Conservation (phyloP, 169 alveolate species). For the Plasmodium gonderi region DNA sequence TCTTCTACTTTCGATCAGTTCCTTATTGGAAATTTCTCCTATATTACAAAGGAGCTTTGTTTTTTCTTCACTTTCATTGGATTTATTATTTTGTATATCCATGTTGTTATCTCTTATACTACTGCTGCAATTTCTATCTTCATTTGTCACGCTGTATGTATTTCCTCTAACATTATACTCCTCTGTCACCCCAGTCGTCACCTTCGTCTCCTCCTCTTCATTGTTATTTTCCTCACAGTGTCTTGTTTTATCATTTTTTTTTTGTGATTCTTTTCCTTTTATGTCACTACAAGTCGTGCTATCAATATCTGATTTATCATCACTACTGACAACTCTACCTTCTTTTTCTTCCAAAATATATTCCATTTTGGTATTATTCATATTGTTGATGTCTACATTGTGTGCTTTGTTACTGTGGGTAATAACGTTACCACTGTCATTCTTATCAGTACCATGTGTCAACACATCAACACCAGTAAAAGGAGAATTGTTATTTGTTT, state of each 20-base stretch:
- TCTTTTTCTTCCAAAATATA: background rate
- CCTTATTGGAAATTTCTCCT: slow-evolving; percentile 17
- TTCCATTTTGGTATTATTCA: background rate
- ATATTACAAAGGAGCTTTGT: slow-evolving; percentile 2
- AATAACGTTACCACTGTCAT: background rate
- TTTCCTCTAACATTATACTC: background rate
- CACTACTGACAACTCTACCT: background rate
- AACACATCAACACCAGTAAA: too few relatives aligned
- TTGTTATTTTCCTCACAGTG: background rate
- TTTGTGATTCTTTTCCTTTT: background rate
- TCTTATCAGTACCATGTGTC: background rate
- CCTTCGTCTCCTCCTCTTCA: background rate
- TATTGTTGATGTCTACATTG: background rate
- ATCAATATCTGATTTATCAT: background rate
- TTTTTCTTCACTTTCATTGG: background rate
- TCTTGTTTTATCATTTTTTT: background rate
- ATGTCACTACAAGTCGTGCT: background rate
- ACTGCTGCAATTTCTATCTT: background rate
- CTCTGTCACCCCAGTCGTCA: background rate
- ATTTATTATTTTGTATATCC: background rate
- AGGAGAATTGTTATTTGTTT: background rate
- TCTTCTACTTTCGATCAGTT: slow-evolving; percentile 11
- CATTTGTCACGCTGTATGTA: background rate
- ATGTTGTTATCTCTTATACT: background rate
- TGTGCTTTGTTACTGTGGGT: background rate